A percentile compares a stretch with the other conserved stretches of the same genome.
Conservation (phyloP, 2,329 filamentous ascomycete species). For the Penicillium olsonii region DNA sequence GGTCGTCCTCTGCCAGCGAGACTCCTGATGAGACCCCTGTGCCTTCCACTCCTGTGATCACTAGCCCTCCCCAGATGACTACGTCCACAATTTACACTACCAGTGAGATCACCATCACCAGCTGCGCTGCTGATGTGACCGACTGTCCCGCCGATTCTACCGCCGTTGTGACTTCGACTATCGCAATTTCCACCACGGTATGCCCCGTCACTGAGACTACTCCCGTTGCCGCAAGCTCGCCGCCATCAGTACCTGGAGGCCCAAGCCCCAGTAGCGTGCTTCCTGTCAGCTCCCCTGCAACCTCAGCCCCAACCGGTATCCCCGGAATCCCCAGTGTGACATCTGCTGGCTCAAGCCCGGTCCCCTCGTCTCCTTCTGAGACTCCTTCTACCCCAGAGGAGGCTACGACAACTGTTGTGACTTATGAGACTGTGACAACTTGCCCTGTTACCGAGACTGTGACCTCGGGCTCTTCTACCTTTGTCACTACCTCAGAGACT, state of each 20-base stretch:
- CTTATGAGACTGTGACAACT: conserved; percentile 32
- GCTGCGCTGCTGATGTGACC: conserved; percentile 39
- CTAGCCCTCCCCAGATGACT: conserved; percentile 22
- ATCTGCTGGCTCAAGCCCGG: not conserved
- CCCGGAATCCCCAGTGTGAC: not conserved
- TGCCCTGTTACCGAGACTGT: conserved; percentile 33
- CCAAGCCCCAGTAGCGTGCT: not conserved
- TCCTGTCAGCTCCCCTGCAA: not conserved
- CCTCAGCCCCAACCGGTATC: not conserved
- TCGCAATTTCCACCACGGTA: conserved; percentile 1
- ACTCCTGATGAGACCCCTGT: not conserved
- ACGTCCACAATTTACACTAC: conserved; percentile 42
- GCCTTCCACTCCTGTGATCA: not conserved
- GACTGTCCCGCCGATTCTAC: conserved; percentile 56
- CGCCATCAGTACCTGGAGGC: not conserved
- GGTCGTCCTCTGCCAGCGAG: not conserved
- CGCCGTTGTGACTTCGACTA: conserved; percentile 54
- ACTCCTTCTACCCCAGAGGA: conserved; percentile 1
- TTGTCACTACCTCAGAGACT: conserved; percentile 56
- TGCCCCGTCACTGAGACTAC: not conserved
- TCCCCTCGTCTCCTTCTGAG: not conserved
- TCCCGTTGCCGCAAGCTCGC: not conserved
- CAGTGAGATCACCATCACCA: conserved; percentile 39
- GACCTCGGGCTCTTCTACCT: conserved; percentile 46
- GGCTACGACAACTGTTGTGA: conserved; percentile 27